A percentile compares a stretch with the other conserved stretches of the same genome.
phyloP scores from a whole-genome alignment of 768 basidiomycete species.

The Naganishia kalamii region DNA sequence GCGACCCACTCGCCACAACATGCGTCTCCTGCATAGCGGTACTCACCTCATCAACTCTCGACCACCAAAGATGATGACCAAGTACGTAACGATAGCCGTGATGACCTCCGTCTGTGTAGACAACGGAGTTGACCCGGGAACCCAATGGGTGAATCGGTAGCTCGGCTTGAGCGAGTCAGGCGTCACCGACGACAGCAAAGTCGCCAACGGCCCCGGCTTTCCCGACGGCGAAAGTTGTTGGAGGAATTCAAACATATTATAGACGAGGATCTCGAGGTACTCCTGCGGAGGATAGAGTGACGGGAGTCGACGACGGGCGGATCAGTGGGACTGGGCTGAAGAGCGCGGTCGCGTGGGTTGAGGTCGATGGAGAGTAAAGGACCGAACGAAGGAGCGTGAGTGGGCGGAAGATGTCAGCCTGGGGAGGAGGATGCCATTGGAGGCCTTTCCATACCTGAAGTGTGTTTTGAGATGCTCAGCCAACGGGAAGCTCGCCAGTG shows the following conservation, averaged over 20 bases:
- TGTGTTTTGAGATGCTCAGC: background rate
- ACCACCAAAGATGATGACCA: constrained; percentile 78
- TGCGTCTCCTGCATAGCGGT: too few species aligned
- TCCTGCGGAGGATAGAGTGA: background rate
- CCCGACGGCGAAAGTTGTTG: background rate
- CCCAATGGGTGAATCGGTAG: constrained; percentile 56
- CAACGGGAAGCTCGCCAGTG: background rate
- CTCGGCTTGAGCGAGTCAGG: constrained; percentile 38
- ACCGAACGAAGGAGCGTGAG: constrained; percentile 4
- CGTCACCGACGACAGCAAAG: constrained; percentile 24
- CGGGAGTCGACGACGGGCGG: background rate
- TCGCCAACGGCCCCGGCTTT: constrained; percentile 24
- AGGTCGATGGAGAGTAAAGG: background rate
- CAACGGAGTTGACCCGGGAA: constrained; percentile 69
- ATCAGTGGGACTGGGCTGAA: background rate
- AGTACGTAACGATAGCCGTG: constrained; percentile 67
- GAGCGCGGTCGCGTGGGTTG: background rate
- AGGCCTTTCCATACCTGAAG: background rate
- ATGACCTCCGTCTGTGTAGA: constrained; percentile 68
- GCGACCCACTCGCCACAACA: too few species aligned
- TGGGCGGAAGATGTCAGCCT: background rate
- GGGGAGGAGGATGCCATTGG: too few species aligned
- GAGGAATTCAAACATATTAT: constrained; percentile 22
- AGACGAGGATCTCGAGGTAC: background rate
- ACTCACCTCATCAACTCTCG: constrained; percentile 71